Evolutionary conservation across 805 yeast species (phyloP).

Genomic region (Hyphopichia homilentoma): DNA sequence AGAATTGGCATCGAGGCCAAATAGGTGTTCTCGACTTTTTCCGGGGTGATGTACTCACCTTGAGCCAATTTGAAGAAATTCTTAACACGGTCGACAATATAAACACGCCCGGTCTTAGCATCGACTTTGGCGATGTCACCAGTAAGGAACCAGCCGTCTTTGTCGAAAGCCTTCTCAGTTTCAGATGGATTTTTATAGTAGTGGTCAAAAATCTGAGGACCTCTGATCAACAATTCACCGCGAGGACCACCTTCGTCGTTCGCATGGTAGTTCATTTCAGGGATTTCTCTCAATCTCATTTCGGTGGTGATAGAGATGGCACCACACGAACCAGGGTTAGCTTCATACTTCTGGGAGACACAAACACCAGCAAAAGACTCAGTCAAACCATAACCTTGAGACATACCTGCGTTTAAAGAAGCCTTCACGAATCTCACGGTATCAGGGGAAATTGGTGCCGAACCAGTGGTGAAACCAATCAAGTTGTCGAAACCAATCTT

Average conservation of each 20-base stretch:
- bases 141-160: slow-evolving; percentile 54
- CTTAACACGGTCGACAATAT: slow-evolving; percentile 70
- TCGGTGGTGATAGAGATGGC: slow-evolving; percentile 53
- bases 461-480: slow-evolving; percentile 37
- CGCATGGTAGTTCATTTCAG: slow-evolving; percentile 53
- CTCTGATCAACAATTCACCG: slow-evolving; percentile 58
- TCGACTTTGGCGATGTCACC: slow-evolving; percentile 59
- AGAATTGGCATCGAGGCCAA: slow-evolving; percentile 47
- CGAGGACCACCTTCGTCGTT: slow-evolving; percentile 28
- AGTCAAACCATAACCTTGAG: slow-evolving; percentile 75
- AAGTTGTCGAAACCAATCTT: slow-evolving; percentile 35
- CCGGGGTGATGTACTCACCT: slow-evolving; percentile 67
- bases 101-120: slow-evolving; percentile 49
- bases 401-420: slow-evolving; percentile 52
- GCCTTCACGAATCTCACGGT: slow-evolving; percentile 61
- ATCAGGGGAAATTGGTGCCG: slow-evolving; percentile 67
- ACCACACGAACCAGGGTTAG: slow-evolving; percentile 55
- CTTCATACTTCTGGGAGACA: slow-evolving; percentile 39
- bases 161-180: slow-evolving; percentile 40
- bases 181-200: slow-evolving; percentile 50
- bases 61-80: slow-evolving; percentile 65
- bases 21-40: slow-evolving; percentile 65
- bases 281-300: slow-evolving; percentile 55
- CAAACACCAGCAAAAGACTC: slow-evolving; percentile 60
- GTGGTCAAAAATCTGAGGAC: slow-evolving; percentile 51